A percentile compares a stretch with the other conserved stretches of the same genome.
These are phyloP conservation scores for Dalbergia cultrata DNA, from an alignment of 306 rosid genomes.

Conservation along the genomic window DNA sequence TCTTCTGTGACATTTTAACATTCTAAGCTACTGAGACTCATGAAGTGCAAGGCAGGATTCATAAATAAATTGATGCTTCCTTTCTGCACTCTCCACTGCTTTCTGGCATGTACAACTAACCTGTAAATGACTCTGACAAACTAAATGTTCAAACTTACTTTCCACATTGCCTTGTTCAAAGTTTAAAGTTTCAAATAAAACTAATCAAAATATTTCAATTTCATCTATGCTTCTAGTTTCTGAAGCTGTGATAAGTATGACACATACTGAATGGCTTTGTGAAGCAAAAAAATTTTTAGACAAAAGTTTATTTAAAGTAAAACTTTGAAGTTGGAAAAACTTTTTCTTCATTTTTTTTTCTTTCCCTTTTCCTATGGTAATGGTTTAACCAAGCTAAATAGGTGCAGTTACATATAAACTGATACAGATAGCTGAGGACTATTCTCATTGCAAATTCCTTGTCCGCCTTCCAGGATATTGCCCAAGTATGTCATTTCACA, in stretches of 20 bases:
- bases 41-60: neutral
- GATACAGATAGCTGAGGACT: conserved; percentile 92
- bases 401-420: conserved; percentile 28
- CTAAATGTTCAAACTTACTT: neutral
- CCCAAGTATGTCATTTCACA: conserved; percentile 72
- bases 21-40: conserved; percentile 2
- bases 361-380: neutral
- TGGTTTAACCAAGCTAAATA: conserved; percentile 35
- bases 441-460: conserved; percentile 92
- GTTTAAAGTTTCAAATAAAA: neutral
- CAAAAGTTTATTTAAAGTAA: conserved; percentile 7
- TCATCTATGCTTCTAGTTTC: conserved; percentile 14
- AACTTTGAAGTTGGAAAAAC: conserved; percentile 13
- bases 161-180: neutral
- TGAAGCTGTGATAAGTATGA: conserved; percentile 23
- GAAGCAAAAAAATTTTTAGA: neutral
- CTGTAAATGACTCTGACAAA: conserved; percentile 14
- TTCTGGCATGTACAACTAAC: conserved; percentile 5
- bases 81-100: conserved; percentile 7
- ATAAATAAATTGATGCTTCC: neutral
- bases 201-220: conserved; percentile 8
- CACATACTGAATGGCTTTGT: conserved; percentile 8
- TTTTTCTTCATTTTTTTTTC: conserved; percentile 16
- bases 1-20: conserved; percentile 14
- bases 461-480: conserved; percentile 99